Evolutionary conservation across 257 asterid species (phyloP), one percentile per base, ranked within the genome.

Genomic region (Solanum sitiens): DNA sequence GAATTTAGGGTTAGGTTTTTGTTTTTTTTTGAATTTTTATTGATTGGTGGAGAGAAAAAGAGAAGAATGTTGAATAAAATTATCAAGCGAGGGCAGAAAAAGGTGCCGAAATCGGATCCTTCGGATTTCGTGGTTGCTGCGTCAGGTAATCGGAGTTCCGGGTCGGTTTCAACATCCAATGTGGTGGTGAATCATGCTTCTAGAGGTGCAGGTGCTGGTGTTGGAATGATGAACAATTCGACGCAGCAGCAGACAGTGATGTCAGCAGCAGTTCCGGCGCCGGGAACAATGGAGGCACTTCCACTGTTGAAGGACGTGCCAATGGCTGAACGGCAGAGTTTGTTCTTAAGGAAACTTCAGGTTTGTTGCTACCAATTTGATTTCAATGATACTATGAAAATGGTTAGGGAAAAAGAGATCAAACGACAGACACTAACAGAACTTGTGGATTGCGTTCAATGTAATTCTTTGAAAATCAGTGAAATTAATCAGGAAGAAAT

Each of bases 401-500:
- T 90, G 91, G 76, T 79, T 80, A 89, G 92, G 90, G 99, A 96
- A 83, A 95, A 94, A 90, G 98, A 95, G 89, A 93, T 93, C n/a
- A 95, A 96, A 85, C 89, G 93, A 88, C 96, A 91, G 75, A 90
- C 96, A 13, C 89, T 96, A 45, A 89, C 75, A 15, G 99, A 96
- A 88, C 94, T 96, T 13, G 94, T 94, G 35, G 99, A 95, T 88
- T 94, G 91, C 67, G 84, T 94, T 47, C 98, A 95, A 87, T 94
- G 95, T 13, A 93, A 94, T 86, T 85, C 91, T 0, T 91, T 91
- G 68, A 94, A 90, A 89, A 86, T 96, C 2, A 89, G 92, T 20
- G 98, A 96, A 87, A 65, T 37, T 67, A 92, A 92, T 90, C 99
- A 95, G 83, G 95, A 93, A 72, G 98, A 95, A 86, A 90, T 95